A percentile compares a stretch with the other conserved stretches of the same genome.
phyloP scores from a whole-genome alignment of 305 asterid species.

The Fraxinus baroniana region DNA sequence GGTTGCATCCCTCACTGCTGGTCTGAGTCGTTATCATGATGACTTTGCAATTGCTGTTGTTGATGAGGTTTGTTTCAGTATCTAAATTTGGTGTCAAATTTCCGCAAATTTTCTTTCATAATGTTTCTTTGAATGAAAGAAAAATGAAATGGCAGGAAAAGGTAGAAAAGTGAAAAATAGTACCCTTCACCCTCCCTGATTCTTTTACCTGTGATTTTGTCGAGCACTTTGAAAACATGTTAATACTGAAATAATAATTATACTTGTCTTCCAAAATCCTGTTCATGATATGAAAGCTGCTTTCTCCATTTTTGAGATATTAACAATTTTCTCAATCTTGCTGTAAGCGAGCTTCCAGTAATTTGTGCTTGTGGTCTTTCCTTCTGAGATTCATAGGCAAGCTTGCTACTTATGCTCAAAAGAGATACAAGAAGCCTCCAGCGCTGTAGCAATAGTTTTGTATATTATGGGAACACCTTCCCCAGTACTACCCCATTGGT shows the following conservation, averaged over 20 bases:
- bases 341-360: constrained; percentile 6
- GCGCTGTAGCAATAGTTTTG: background rate
- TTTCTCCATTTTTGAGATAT: constrained; percentile 9
- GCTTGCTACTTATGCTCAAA: constrained; percentile 14
- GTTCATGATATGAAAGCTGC: constrained; percentile 2
- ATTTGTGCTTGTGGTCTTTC: constrained; percentile 9
- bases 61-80: constrained; percentile 74
- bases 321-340: background rate
- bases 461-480: background rate
- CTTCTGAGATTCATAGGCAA: background rate
- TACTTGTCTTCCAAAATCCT: background rate
- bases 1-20: constrained; percentile 95
- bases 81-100: constrained; percentile 12
- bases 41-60: constrained; percentile 92
- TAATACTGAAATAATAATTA: background rate
- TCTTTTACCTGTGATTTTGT: background rate
- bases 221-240: background rate
- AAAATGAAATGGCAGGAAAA: background rate
- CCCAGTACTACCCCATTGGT: background rate
- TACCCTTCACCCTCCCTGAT: background rate
- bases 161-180: background rate
- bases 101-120: constrained; percentile 9
- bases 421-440: constrained; percentile 6
- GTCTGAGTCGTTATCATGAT: constrained; percentile 93
- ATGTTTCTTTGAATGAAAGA: background rate